Evolutionary conservation across 768 basidiomycete genomes (phyloP), one percentile per base, ranked within the genome.

Genomic region (Tylopilus felleus): DNA sequence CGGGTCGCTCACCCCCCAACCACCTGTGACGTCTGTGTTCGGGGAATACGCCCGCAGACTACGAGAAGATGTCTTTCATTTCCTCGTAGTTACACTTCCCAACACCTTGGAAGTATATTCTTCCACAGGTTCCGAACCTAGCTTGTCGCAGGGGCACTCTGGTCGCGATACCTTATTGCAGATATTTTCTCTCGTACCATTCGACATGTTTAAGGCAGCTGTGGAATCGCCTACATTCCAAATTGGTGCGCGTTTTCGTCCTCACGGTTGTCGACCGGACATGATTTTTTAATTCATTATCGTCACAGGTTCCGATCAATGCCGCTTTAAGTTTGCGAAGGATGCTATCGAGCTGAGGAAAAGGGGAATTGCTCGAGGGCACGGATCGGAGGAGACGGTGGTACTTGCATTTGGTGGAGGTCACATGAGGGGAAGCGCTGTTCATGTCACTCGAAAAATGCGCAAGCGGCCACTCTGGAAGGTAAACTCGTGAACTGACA

Each of bases 281-380:
- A 46, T 22, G 40, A 39, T 25, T 31, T 25, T 27, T 52, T 64
- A 57, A 52, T 55, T 49, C 50, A 51, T 64, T 39, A 48, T 60
- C 23, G 43, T 56, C 68, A 60, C 69, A 88, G 88, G 86, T 21
- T 82, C 88, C 53, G 89, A 90, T 72, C 92, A 94, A 67, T 82
- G 84, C 56, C 84, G 93, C 43, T 97, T 94, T 75, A 88, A 87
- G 65, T 95, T 95, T 72, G 91, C 92, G 4, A 95, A 94, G 71
- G 90, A 91, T 59, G 90, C 86, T 13, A 87, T 95, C 64, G 88
- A 90, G 63, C 64, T 86, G 63, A 80, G 93, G 61, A 95, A 91
- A 72, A 83, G 82, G 65, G 84, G 84, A n/a, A 79, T 84, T 66
- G 80, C 83, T 43, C 82, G 85, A 57, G 85, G 83, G 49, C 74